Percentiles rank a stretch among this genome's conserved stretches.
phyloP scores from a whole-genome alignment of 495 filamentous ascomycete species.

The Glonium stellatum region DNA sequence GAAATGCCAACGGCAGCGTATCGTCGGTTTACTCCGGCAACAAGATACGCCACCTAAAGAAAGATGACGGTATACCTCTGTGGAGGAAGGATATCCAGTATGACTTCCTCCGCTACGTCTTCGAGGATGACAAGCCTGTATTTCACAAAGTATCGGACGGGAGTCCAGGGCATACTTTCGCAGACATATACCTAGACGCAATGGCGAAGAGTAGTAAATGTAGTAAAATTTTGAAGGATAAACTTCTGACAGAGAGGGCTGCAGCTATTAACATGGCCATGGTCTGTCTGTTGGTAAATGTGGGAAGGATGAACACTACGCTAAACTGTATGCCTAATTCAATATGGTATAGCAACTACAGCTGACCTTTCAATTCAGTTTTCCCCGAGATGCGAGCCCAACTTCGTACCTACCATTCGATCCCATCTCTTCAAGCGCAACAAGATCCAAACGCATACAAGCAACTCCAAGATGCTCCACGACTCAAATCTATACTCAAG shows the following conservation, averaged over 20 bases:
- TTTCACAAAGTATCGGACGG: constrained; percentile 81
- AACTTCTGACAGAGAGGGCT: constrained; percentile 83
- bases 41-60: constrained; percentile 93
- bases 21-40: constrained; percentile 74
- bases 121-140: constrained; percentile 73
- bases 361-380: constrained; percentile 47
- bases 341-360: not conserved
- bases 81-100: constrained; percentile 98
- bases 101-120: constrained; percentile 85
- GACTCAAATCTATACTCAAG: constrained; percentile 95
- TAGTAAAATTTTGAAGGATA: constrained; percentile 95
- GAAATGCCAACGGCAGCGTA: constrained; percentile 59
- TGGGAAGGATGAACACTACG: constrained; percentile 97
- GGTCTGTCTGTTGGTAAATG: constrained; percentile 95
- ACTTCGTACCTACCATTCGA: constrained; percentile 94
- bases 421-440: constrained; percentile 88
- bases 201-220: constrained; percentile 99
- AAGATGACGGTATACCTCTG: constrained; percentile 91
- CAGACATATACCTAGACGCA: constrained; percentile 93
- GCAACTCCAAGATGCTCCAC: constrained; percentile 91
- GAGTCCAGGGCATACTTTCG: constrained; percentile 72
- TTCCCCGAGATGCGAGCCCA: constrained; percentile 99
- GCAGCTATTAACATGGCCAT: constrained; percentile 97
- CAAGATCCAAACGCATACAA: constrained; percentile 96
- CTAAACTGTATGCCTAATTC: constrained; percentile 68